Percentiles rank a stretch among this genome's conserved stretches.
These are phyloP conservation scores for Irpex sp. DNA, from an alignment of 1,284 basidiomycete genomes.

Conservation along the genomic window DNA sequence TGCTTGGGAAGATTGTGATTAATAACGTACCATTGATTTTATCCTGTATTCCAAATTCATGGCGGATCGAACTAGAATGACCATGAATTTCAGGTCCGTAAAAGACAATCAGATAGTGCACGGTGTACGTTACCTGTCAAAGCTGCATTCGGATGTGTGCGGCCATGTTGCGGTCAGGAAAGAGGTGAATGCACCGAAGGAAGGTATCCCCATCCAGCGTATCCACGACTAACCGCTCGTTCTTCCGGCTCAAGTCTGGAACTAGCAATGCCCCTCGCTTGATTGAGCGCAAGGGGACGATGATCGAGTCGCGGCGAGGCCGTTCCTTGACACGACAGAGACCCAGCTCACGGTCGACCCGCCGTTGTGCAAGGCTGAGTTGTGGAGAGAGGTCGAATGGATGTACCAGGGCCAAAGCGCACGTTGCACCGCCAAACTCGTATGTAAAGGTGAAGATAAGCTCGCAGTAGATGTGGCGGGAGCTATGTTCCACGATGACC, in stretches of 20 bases:
- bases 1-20: no score
- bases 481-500: slow-evolving; percentile 24
- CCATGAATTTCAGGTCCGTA: no score
- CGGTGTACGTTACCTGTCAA: background rate
- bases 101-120: no score
- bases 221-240: background rate
- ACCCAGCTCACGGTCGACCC: background rate
- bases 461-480: background rate
- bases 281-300: background rate
- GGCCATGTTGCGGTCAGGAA: background rate
- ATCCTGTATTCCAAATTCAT: no score
- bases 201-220: background rate
- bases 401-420: background rate
- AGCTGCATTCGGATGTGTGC: background rate
- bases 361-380: background rate
- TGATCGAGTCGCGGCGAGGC: background rate
- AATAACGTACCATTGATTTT: no score
- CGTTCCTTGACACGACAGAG: background rate
- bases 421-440: background rate
- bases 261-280: background rate
- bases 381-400: background rate
- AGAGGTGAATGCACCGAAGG: background rate
- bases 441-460: background rate
- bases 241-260: background rate
- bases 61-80: no score